phyloP scores from a whole-genome alignment of 2,329 filamentous ascomycete species.

The Ophiostoma ulmi region DNA sequence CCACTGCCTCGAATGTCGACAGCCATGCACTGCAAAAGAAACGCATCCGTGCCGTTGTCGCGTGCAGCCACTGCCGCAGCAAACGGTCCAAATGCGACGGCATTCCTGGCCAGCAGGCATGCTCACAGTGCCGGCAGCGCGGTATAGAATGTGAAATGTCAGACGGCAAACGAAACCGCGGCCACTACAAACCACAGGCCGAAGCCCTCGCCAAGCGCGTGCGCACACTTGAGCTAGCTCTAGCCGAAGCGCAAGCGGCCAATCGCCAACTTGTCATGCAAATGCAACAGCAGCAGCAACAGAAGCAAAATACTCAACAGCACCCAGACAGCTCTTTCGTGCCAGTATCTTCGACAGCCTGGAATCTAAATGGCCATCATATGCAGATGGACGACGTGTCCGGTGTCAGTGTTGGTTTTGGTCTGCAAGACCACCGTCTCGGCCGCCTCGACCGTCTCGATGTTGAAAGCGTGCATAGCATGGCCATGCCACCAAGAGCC shows the following conservation, averaged over 20 bases:
- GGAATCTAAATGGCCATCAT: not conserved
- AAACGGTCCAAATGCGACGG: conserved; percentile 24
- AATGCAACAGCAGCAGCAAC: conserved; percentile 14
- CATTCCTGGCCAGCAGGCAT: conserved; percentile 20
- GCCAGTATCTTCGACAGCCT: not conserved
- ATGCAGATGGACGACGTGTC: conserved; percentile 17
- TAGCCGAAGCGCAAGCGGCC: conserved; percentile 19
- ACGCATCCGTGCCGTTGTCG: conserved; percentile 23
- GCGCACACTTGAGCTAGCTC: conserved; percentile 16
- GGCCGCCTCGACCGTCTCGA: not conserved
- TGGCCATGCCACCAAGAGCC: not conserved
- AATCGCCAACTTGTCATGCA: conserved; percentile 15
- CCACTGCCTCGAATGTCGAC: not conserved
- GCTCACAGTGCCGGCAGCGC: conserved; percentile 22
- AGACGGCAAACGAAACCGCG: conserved; percentile 24
- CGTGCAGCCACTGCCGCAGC: conserved; percentile 25
- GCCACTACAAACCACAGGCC: conserved; percentile 25
- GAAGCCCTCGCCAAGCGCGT: conserved; percentile 21
- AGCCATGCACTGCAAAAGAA: conserved; percentile 15
- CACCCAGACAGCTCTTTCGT: not conserved
- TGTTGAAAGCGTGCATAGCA: conserved; percentile 14
- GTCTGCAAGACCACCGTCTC: conserved; percentile 7
- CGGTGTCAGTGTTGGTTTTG: conserved; percentile 7
- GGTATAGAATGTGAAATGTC: conserved; percentile 23
- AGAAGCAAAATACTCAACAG: not conserved